phyloP scores from a whole-genome alignment of 495 filamentous ascomycete species.

The Clavariopsis aquatica region DNA sequence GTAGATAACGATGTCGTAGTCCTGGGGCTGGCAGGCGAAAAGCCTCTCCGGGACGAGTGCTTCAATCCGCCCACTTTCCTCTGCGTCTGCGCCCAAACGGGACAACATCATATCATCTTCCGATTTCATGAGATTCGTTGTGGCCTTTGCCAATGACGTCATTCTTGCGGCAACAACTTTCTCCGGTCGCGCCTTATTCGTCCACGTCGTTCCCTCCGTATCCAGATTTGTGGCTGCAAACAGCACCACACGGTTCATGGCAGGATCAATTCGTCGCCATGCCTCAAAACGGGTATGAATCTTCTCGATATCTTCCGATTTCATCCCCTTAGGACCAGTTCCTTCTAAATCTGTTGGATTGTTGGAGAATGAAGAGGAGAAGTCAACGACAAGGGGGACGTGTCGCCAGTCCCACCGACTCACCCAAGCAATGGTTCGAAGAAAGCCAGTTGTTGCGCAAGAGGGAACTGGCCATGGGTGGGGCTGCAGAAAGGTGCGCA shows the following conservation, averaged over 20 bases:
- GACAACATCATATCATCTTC: constrained; percentile 45
- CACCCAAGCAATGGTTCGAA: constrained; percentile 73
- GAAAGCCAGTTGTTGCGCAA: constrained; percentile 76
- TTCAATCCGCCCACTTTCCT: constrained; percentile 33
- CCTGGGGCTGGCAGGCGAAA: constrained; percentile 66
- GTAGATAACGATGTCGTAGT: constrained; percentile 84
- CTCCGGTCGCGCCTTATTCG: constrained; percentile 63
- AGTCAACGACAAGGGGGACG: constrained; percentile 77
- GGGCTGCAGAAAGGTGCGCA: constrained; percentile 74
- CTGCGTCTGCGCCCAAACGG: constrained; percentile 45
- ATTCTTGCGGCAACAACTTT: constrained; percentile 85
- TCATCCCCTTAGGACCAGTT: constrained; percentile 42
- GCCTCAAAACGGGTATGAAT: constrained; percentile 74
- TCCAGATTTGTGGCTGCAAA: constrained; percentile 82
- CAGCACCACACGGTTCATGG: constrained; percentile 78
- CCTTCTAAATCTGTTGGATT: not conserved
- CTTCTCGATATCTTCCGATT: constrained; percentile 55
- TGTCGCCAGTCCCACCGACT: constrained; percentile 88
- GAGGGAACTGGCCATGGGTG: constrained; percentile 80
- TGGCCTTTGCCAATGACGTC: constrained; percentile 74
- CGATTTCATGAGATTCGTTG: constrained; percentile 60
- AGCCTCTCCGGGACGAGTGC: constrained; percentile 50
- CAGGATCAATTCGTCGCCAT: constrained; percentile 82
- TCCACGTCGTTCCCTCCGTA: constrained; percentile 75
- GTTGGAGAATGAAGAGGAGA: constrained; percentile 47